Percentiles rank a stretch among this genome's conserved stretches.
Evolutionary conservation across 257 asterid genomes (phyloP).

Genomic region (Solanum ossicruentum): DNA sequence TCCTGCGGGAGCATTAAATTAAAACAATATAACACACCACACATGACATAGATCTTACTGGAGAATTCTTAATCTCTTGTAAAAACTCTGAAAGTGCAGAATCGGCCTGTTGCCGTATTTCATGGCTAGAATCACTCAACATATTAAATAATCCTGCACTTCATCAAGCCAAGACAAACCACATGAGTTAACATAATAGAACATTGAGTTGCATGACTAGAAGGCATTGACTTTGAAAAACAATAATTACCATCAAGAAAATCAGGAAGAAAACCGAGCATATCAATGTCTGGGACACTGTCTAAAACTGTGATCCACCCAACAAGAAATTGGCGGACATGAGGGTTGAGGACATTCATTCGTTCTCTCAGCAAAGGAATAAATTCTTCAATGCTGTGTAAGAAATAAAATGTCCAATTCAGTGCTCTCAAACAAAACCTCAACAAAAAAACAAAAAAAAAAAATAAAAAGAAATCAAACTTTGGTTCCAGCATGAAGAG

Average conservation of each 20-base stretch:
- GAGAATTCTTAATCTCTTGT: conserved; percentile 97
- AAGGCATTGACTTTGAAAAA: conserved; percentile 2
- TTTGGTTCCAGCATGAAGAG: background rate
- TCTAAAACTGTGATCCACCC: conserved; percentile 99
- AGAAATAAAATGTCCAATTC: conserved; percentile 1
- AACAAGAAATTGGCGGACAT: conserved; percentile 95
- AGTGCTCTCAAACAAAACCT: background rate
- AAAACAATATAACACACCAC: background rate
- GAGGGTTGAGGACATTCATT: conserved; percentile 93
- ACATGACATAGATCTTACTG: conserved; percentile 50
- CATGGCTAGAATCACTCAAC: conserved; percentile 97
- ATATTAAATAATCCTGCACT: conserved; percentile 87
- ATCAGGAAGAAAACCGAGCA: conserved; percentile 99
- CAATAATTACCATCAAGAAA: conserved; percentile 79
- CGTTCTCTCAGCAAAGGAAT: conserved; percentile 92
- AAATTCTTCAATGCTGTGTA: conserved; percentile 90
- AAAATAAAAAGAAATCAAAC: background rate
- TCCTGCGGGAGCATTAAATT: background rate
- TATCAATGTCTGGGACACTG: conserved; percentile 98
- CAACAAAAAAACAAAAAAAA: background rate
- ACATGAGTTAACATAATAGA: background rate
- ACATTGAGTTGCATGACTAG: background rate
- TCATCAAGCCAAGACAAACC: background rate
- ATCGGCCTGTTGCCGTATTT: conserved; percentile 99
- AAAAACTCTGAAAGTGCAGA: conserved; percentile 98